Percentiles rank a stretch among this genome's conserved stretches.
These are phyloP conservation scores for Solanum neorickii DNA, from an alignment of 257 asterid species.

Conservation along the genomic window DNA sequence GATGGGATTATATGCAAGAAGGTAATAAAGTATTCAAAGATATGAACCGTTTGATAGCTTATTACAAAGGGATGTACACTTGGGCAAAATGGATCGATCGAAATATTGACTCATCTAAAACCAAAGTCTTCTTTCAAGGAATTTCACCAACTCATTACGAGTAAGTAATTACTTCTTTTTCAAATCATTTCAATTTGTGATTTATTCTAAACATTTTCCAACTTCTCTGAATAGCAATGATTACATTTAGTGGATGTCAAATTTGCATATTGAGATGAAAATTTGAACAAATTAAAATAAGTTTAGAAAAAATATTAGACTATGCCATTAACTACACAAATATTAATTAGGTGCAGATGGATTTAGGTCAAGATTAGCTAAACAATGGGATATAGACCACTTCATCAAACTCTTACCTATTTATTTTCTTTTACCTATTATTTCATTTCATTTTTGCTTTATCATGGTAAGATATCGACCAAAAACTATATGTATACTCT, in stretches of 20 bases:
- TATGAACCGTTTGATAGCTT: slow-evolving; percentile 78
- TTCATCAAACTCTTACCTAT: not conserved
- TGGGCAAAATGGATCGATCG: slow-evolving; percentile 85
- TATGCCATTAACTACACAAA: not conserved
- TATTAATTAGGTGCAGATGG: not conserved
- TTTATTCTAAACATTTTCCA: not conserved
- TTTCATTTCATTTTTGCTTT: not conserved
- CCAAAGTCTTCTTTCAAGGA: slow-evolving; percentile 88
- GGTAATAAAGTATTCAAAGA: slow-evolving; percentile 55
- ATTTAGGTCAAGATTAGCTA: not conserved
- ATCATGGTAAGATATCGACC: not conserved
- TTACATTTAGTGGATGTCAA: not conserved
- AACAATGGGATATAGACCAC: not conserved
- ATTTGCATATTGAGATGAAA: not conserved
- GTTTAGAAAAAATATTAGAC: not conserved
- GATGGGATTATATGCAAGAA: slow-evolving; percentile 78
- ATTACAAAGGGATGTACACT: slow-evolving; percentile 75
- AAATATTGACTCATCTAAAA: slow-evolving; percentile 59
- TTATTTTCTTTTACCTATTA: not conserved
- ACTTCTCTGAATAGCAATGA: no score
- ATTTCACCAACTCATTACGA: slow-evolving; percentile 76
- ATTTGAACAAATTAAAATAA: not conserved
- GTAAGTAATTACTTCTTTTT: slow-evolving; percentile 25
- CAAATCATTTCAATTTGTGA: not conserved
- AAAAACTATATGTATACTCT: not conserved